Conservation (phyloP, 1,284 basidiomycete species). For the Blastosporella zonata region DNA sequence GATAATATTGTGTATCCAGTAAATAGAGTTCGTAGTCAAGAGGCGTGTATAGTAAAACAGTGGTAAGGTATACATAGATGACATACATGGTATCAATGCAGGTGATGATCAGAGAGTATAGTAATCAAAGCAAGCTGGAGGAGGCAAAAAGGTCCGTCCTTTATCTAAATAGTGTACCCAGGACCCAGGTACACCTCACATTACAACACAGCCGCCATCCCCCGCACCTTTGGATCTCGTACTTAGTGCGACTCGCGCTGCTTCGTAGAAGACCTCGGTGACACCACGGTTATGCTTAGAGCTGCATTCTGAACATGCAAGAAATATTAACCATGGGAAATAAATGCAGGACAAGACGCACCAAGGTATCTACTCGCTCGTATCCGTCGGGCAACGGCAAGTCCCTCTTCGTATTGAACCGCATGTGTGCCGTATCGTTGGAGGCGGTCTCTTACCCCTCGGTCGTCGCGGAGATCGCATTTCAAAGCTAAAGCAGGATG, state of each 20-base stretch:
- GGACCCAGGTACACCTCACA: conserved; percentile 37
- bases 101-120: neutral
- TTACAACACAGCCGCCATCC: conserved; percentile 47
- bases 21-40: neutral
- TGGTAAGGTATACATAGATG: conserved; percentile 21
- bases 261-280: conserved; percentile 87
- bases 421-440: conserved; percentile 64
- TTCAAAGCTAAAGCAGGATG: conserved; percentile 69
- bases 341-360: conserved; percentile 35
- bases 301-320: conserved; percentile 74
- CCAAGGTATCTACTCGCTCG: conserved; percentile 90
- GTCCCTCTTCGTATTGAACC: conserved; percentile 88
- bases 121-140: neutral
- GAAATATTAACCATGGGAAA: conserved; percentile 6
- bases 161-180: neutral
- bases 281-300: conserved; percentile 96
- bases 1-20: neutral
- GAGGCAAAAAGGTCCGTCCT: neutral
- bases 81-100: conserved; percentile 19
- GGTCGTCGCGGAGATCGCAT: conserved; percentile 89
- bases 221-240: conserved; percentile 68
- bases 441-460: conserved; percentile 62
- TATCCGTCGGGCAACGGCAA: conserved; percentile 85
- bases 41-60: conserved; percentile 11
- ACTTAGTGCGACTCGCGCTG: conserved; percentile 78